Percentiles rank a stretch among this genome's conserved stretches.
phyloP scores from a whole-genome alignment of 129 eudicot species.

The Chrysanthemum makinoi region DNA sequence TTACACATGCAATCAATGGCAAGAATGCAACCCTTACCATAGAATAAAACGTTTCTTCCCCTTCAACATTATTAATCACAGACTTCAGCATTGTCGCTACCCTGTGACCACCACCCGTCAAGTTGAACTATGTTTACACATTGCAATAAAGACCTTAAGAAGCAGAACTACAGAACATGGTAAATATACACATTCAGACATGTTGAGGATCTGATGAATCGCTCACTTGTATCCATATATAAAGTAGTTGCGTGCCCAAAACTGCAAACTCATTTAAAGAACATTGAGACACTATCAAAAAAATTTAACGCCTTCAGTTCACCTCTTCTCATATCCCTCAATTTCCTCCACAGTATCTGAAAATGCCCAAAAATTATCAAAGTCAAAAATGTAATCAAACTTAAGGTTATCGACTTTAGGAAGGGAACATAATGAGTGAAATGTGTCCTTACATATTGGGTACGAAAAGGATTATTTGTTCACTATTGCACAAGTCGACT shows the following conservation, averaged over 20 bases:
- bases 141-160: neutral
- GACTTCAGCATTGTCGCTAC: too few species aligned
- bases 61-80: too few species aligned
- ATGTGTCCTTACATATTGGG: conserved; percentile 69
- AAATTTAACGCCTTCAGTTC: conserved; percentile 75
- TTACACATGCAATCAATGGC: too few species aligned
- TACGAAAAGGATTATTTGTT: conserved; percentile 73
- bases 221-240: neutral
- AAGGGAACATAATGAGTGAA: neutral
- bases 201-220: neutral
- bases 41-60: too few species aligned
- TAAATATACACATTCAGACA: conserved; percentile 10
- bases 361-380: conserved; percentile 17
- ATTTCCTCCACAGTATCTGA: conserved; percentile 82
- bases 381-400: neutral
- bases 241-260: conserved; percentile 1
- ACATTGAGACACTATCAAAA: conserved; percentile 68
- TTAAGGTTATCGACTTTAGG: neutral
- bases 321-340: conserved; percentile 90
- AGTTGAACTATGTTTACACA: conserved; percentile 5
- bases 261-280: conserved; percentile 51
- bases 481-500: conserved; percentile 88
- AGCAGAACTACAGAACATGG: neutral
- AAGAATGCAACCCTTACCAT: too few species aligned
- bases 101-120: too few species aligned